Conservation (phyloP, 1,139 yeast genomes). For the Saccharomyces hybrid region DNA sequence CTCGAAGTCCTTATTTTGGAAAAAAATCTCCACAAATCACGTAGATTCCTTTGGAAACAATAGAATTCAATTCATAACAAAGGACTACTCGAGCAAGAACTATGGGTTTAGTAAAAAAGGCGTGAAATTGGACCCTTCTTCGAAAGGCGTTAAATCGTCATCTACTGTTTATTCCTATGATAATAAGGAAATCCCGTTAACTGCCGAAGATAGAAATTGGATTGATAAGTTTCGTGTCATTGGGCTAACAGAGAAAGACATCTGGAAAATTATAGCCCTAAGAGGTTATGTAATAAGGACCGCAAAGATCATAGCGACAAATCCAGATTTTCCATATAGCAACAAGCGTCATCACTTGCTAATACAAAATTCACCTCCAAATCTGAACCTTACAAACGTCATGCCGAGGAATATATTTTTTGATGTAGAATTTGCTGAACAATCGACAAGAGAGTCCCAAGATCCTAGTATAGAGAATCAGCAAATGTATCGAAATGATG, state of each 20-base stretch:
- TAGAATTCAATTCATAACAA: conserved; percentile 35
- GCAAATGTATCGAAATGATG: conserved; percentile 1
- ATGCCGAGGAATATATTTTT: conserved; percentile 62
- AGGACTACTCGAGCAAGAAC: conserved; percentile 24
- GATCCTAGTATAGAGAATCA: neutral
- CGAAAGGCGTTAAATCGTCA: neutral
- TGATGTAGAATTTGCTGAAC: conserved; percentile 36
- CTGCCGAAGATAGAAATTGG: conserved; percentile 67
- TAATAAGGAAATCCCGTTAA: conserved; percentile 36
- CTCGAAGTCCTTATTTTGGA: conserved; percentile 72
- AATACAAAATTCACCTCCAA: neutral
- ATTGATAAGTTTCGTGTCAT: conserved; percentile 56
- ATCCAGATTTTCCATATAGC: conserved; percentile 9
- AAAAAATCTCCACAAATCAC: conserved; percentile 36
- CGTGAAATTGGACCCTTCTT: conserved; percentile 16
- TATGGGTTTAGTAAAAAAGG: conserved; percentile 24
- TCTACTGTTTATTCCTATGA: conserved; percentile 31
- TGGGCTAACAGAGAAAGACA: conserved; percentile 62
- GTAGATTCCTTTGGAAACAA: conserved; percentile 40
- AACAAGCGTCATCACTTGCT: conserved; percentile 5
- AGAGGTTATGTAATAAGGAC: conserved; percentile 62
- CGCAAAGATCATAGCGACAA: conserved; percentile 30
- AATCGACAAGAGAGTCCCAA: neutral
- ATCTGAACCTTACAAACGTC: conserved; percentile 29
- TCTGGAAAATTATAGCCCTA: conserved; percentile 74